Evolutionary conservation across 2,329 filamentous ascomycete species (phyloP).

Genomic region (Graphilbum ipis-grandicollis): DNA sequence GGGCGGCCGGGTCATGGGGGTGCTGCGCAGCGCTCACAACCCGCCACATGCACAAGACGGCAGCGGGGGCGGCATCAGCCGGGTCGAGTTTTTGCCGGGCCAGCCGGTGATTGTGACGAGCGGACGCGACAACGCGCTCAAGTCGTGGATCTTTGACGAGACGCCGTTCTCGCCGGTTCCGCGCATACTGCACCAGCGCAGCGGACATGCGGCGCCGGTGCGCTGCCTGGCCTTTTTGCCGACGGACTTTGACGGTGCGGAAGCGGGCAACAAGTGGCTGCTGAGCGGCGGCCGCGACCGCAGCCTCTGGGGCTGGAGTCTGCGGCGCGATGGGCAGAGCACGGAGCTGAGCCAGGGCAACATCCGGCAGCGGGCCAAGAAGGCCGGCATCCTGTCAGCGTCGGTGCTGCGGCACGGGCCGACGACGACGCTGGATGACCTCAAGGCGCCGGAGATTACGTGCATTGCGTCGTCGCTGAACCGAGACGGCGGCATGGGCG

Average conservation of each 20-base stretch:
- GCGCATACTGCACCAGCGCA: slow-evolving; percentile 67
- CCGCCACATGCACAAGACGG: slow-evolving; percentile 30
- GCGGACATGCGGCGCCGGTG: slow-evolving; percentile 76
- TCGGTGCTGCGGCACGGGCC: slow-evolving; percentile 39
- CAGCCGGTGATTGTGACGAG: slow-evolving; percentile 84
- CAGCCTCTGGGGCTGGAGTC: slow-evolving; percentile 91
- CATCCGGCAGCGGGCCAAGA: slow-evolving; percentile 77
- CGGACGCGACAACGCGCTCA: slow-evolving; percentile 82
- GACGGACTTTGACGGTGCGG: slow-evolving; percentile 73
- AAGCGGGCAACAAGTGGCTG: slow-evolving; percentile 83
- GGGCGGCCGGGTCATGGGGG: slow-evolving; percentile 70
- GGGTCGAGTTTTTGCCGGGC: slow-evolving; percentile 73
- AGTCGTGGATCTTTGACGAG: slow-evolving; percentile 93
- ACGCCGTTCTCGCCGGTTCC: slow-evolving; percentile 77
- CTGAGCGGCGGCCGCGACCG: slow-evolving; percentile 78
- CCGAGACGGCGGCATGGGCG: slow-evolving; percentile 83
- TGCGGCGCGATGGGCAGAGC: slow-evolving; percentile 86
- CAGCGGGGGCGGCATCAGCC: slow-evolving; percentile 52
- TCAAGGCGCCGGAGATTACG: slow-evolving; percentile 85
- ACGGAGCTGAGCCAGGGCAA: slow-evolving; percentile 84
- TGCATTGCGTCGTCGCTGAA: slow-evolving; percentile 85
- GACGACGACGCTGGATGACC: slow-evolving; percentile 48
- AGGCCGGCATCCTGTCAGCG: slow-evolving; percentile 52
- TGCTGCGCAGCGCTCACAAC: slow-evolving; percentile 77
- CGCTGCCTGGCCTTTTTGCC: slow-evolving; percentile 73